phyloP scores from a whole-genome alignment of 768 basidiomycete species.

The Saitozyma sp. region DNA sequence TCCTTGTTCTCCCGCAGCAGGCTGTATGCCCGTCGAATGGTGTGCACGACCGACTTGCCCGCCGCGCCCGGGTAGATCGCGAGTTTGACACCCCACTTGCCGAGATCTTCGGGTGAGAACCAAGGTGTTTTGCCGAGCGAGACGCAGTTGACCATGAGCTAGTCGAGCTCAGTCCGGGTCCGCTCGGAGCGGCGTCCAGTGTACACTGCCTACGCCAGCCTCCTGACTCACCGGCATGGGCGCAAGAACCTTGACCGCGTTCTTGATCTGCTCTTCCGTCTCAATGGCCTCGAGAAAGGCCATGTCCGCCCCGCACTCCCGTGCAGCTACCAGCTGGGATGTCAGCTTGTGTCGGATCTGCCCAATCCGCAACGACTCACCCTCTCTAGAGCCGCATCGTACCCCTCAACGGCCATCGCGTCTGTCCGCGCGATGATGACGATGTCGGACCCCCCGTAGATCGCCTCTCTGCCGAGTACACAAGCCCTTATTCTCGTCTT shows the following conservation, averaged over 20 bases:
- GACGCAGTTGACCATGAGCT: slow-evolving; percentile 9
- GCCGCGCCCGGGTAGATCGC: slow-evolving; percentile 9
- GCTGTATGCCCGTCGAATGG: slow-evolving; percentile 8
- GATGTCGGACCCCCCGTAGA: slow-evolving; percentile 6
- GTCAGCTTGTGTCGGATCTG: slow-evolving; percentile 29
- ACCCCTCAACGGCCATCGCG: slow-evolving; percentile 1
- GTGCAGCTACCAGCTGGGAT: slow-evolving; percentile 58
- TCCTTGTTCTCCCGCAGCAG: slow-evolving; percentile 2
- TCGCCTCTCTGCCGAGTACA: slow-evolving; percentile 1
- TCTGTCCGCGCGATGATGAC: slow-evolving; percentile 8
- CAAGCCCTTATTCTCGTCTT: slow-evolving; percentile 2
- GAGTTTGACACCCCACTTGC: slow-evolving; percentile 5
- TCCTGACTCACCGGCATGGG: slow-evolving; percentile 60
- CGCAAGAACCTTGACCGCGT: slow-evolving; percentile 66
- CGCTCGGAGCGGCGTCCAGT: too few species aligned
- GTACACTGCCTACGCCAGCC: too few species aligned
- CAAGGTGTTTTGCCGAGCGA: slow-evolving; percentile 8
- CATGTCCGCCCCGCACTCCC: slow-evolving; percentile 73
- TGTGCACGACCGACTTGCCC: slow-evolving; percentile 7
- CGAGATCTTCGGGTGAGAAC: slow-evolving; percentile 3
- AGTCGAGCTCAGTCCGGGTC: background rate
- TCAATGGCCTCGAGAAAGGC: slow-evolving; percentile 80
- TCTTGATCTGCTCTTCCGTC: slow-evolving; percentile 64
- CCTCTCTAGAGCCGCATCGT: slow-evolving; percentile 6
- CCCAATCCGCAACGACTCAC: background rate